phyloP scores from a whole-genome alignment of 176 grass and related monocot species.

The Juncus inflexus region DNA sequence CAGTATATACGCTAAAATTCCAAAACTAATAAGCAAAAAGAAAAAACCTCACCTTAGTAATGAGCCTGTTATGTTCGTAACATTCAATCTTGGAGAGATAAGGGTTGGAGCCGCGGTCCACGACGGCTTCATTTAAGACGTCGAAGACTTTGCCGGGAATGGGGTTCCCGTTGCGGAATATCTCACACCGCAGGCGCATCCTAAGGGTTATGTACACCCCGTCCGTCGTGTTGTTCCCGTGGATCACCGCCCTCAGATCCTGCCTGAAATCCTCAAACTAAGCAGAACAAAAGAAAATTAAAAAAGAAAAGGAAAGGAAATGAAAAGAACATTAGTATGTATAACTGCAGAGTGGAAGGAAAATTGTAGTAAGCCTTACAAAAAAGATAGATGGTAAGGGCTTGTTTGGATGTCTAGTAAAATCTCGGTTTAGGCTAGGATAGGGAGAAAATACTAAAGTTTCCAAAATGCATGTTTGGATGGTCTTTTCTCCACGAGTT shows the following conservation, averaged over 20 bases:
- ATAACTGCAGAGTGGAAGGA: too few species aligned
- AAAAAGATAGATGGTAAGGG: too few species aligned
- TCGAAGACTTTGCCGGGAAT: conserved; percentile 97
- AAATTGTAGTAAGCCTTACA: too few species aligned
- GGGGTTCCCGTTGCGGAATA: conserved; percentile 90
- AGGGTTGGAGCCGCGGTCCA: conserved; percentile 95
- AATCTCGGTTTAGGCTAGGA: too few species aligned
- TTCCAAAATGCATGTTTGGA: too few species aligned
- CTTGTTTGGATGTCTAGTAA: too few species aligned
- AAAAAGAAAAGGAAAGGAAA: too few species aligned
- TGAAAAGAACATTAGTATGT: too few species aligned
- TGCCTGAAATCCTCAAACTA: conserved; percentile 87
- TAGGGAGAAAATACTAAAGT: too few species aligned
- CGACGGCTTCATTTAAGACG: conserved; percentile 94
- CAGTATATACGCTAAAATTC: background rate
- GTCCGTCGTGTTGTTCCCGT: conserved; percentile 85
- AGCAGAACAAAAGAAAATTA: background rate
- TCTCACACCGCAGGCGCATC: conserved; percentile 88
- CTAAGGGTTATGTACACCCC: conserved; percentile 99
- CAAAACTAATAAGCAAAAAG: conserved; percentile 21
- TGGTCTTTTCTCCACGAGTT: too few species aligned
- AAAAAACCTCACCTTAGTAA: conserved; percentile 75
- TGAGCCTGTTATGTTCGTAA: conserved; percentile 89
- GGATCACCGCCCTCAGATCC: conserved; percentile 85
- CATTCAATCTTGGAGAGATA: conserved; percentile 99